phyloP scores from a whole-genome alignment of 805 yeast genomes.

The Wickerhamomyces canadensis region DNA sequence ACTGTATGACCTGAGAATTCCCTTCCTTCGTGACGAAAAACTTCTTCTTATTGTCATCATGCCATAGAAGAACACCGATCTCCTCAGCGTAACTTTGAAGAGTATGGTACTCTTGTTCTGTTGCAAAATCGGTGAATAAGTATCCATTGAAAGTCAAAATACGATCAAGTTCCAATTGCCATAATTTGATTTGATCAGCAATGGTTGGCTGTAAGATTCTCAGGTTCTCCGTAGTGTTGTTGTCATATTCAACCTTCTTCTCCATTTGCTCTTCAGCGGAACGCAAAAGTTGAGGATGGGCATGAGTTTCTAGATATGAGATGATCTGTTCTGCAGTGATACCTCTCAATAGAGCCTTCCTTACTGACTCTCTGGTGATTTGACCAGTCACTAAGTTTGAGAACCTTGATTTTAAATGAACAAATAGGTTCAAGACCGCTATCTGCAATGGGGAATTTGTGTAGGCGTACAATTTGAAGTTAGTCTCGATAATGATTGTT shows the following conservation, averaged over 20 bases:
- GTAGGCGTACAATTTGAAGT: conserved; percentile 88
- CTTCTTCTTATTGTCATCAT: conserved; percentile 57
- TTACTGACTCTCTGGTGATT: conserved; percentile 84
- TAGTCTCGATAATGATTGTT: conserved; percentile 84
- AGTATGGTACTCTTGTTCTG: conserved; percentile 67
- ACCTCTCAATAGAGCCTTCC: conserved; percentile 80
- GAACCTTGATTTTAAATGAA: conserved; percentile 78
- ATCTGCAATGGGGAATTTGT: conserved; percentile 93
- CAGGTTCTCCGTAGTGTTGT: conserved; percentile 42
- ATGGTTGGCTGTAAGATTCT: conserved; percentile 89
- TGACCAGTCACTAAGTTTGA: conserved; percentile 91
- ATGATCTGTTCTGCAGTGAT: conserved; percentile 94
- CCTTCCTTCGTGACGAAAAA: conserved; percentile 90
- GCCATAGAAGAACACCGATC: conserved; percentile 89
- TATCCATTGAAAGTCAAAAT: conserved; percentile 84
- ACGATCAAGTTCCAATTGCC: conserved; percentile 96
- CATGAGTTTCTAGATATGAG: conserved; percentile 82
- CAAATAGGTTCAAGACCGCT: conserved; percentile 85
- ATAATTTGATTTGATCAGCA: conserved; percentile 89
- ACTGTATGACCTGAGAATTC: conserved; percentile 83
- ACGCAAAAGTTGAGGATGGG: conserved; percentile 85
- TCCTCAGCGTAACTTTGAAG: conserved; percentile 79
- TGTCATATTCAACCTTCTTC: conserved; percentile 57
- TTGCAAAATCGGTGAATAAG: conserved; percentile 79
- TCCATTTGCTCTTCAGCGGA: conserved; percentile 64